These are phyloP conservation scores for Firmiana major DNA, from an alignment of 345 rosid genomes.

Conservation along the genomic window DNA sequence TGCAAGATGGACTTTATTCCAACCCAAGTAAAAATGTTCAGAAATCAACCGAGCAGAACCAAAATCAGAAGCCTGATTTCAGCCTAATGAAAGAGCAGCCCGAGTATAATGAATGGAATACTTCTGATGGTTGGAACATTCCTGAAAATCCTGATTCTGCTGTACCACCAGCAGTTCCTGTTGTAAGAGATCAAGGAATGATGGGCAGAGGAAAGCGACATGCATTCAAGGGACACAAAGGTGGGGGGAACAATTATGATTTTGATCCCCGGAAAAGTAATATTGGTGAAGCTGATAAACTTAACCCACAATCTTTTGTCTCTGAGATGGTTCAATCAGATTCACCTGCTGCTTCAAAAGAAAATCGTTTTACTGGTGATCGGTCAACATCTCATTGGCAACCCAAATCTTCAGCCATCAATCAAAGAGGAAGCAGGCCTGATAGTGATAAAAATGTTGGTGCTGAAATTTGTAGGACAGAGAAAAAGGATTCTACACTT, in stretches of 20 bases:
- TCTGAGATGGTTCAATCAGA: conserved; percentile 45
- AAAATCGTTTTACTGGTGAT: conserved; percentile 52
- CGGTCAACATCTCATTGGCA: conserved; percentile 65
- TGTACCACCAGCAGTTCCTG: conserved; percentile 27
- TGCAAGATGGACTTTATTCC: conserved; percentile 32
- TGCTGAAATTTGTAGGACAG: conserved; percentile 35
- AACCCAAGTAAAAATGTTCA: conserved; percentile 33
- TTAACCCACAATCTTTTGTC: conserved; percentile 32
- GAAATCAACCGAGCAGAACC: conserved; percentile 42
- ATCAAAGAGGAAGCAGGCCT: conserved; percentile 40
- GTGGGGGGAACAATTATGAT: conserved; percentile 39
- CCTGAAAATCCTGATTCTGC: conserved; percentile 40
- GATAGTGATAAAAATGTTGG: conserved; percentile 34
- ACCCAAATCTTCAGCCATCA: conserved; percentile 42
- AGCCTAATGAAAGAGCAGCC: conserved; percentile 43
- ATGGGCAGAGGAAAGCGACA: conserved; percentile 51
- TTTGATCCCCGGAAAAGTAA: conserved; percentile 46
- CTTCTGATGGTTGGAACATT: conserved; percentile 55
- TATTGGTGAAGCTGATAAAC: conserved; percentile 38
- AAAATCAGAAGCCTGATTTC: conserved; percentile 34
- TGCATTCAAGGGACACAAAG: conserved; percentile 46
- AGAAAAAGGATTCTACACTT: conserved; percentile 39
- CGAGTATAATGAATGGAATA: conserved; percentile 41
- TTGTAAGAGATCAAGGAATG: conserved; percentile 51
- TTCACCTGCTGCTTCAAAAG: conserved; percentile 45